These are phyloP conservation scores for Kwoniella pini DNA, from an alignment of 768 basidiomycete genomes.

Conservation along the genomic window DNA sequence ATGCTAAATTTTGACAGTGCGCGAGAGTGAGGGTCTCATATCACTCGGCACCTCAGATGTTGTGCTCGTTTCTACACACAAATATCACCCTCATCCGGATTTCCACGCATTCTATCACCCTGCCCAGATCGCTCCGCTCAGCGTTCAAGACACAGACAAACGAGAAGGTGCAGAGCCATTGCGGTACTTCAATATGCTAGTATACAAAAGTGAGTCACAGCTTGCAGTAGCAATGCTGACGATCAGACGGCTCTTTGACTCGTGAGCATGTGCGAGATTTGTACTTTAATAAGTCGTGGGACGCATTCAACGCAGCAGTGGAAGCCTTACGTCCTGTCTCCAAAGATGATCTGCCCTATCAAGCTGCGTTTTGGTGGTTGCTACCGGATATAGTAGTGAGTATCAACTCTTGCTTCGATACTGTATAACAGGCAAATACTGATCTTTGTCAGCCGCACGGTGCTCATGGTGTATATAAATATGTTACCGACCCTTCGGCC, in stretches of 20 bases:
- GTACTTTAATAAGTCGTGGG: constrained; percentile 67
- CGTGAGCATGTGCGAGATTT: constrained; percentile 73
- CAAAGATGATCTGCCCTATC: constrained; percentile 26
- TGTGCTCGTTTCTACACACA: constrained; percentile 67
- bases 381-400: constrained; percentile 75
- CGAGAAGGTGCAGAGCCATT: constrained; percentile 48
- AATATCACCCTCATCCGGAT: constrained; percentile 56
- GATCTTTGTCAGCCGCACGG: constrained; percentile 61
- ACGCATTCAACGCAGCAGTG: constrained; percentile 68
- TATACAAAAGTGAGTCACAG: constrained; percentile 69
- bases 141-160: constrained; percentile 53
- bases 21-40: constrained; percentile 73
- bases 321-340: constrained; percentile 24
- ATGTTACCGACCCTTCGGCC: constrained; percentile 21
- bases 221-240: background rate
- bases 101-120: constrained; percentile 33
- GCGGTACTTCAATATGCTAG: constrained; percentile 80
- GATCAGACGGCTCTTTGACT: constrained; percentile 65
- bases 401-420: background rate
- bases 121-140: background rate
- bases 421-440: background rate
- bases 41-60: constrained; percentile 89
- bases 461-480: constrained; percentile 66
- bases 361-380: constrained; percentile 75
- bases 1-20: too few relatives aligned